Conservation (phyloP, 2,329 filamentous ascomycete species). For the Hawksworthiomyces lignivorus region DNA sequence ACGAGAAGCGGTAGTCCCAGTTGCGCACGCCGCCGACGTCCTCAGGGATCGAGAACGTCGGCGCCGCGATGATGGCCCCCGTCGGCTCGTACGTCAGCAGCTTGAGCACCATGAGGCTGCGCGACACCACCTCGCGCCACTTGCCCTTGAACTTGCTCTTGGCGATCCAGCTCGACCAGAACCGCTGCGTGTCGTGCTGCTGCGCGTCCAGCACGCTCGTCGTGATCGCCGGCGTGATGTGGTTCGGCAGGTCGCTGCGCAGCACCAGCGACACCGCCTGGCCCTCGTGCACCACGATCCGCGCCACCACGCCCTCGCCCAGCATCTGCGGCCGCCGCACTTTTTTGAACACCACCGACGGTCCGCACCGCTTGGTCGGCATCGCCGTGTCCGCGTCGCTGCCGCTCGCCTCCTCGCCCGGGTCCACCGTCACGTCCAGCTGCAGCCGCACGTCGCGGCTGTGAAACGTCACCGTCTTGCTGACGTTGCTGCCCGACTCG, state of each 20-base stretch:
- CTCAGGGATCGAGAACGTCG: slow-evolving; percentile 71
- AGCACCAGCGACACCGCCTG: slow-evolving; percentile 64
- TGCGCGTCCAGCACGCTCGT: slow-evolving; percentile 50
- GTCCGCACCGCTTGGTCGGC: slow-evolving; percentile 35
- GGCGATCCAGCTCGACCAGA: slow-evolving; percentile 67
- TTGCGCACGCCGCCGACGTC: slow-evolving; percentile 60
- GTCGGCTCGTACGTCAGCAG: slow-evolving; percentile 72
- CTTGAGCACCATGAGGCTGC: slow-evolving; percentile 68
- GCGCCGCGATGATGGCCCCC: slow-evolving; percentile 67
- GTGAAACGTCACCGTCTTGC: slow-evolving; percentile 57
- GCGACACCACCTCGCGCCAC: slow-evolving; percentile 63
- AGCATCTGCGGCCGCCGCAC: slow-evolving; percentile 42
- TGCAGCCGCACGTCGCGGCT: slow-evolving; percentile 53
- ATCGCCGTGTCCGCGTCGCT: slow-evolving; percentile 28
- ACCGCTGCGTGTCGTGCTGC: slow-evolving; percentile 62
- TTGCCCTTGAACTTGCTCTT: slow-evolving; percentile 63
- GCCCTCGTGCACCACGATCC: slow-evolving; percentile 53
- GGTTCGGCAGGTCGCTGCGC: slow-evolving; percentile 51
- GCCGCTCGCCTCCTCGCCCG: neutral
- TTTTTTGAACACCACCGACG: slow-evolving; percentile 48
- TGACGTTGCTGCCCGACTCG: slow-evolving; percentile 28
- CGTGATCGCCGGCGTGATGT: slow-evolving; percentile 52
- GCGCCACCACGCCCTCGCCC: slow-evolving; percentile 56
- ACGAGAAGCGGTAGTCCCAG: slow-evolving; percentile 70
- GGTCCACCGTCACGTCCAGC: slow-evolving; percentile 50